These are phyloP conservation scores for Aspergillus kassunensis DNA, from an alignment of 495 filamentous ascomycete species.

Conservation along the genomic window DNA sequence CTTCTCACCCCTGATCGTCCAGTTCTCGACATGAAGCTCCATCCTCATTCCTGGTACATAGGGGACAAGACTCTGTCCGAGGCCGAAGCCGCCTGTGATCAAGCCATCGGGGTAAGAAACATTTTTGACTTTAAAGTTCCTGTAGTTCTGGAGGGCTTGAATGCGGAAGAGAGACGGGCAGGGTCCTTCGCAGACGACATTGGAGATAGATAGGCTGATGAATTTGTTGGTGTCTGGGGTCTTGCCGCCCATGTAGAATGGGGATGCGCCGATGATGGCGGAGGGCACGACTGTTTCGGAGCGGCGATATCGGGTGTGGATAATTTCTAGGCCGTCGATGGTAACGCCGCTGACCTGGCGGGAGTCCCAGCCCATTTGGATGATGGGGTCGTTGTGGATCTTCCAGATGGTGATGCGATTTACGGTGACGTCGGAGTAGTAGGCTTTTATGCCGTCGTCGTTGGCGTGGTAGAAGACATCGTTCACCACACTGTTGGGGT, in stretches of 20 bases:
- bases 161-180: not conserved
- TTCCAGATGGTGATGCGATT: not conserved
- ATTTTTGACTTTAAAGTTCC: not conserved
- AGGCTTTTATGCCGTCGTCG: not conserved
- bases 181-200: not conserved
- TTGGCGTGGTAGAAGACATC: not conserved
- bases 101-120: not conserved
- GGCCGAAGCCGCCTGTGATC: not conserved
- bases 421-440: not conserved
- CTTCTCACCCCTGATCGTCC: not conserved
- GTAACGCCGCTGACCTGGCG: not conserved
- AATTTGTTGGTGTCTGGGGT: not conserved
- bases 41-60: not conserved
- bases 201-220: not conserved
- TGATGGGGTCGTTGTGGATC: not conserved
- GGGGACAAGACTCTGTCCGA: not conserved
- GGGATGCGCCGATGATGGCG: not conserved
- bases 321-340: not conserved
- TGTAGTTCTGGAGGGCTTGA: not conserved
- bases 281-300: not conserved
- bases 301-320: not conserved
- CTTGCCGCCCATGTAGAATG: not conserved
- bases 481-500: not conserved
- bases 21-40: not conserved
- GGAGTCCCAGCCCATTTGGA: not conserved